These are phyloP conservation scores for Flaveria robusta DNA, from an alignment of 129 eudicot genomes.

Conservation along the genomic window DNA sequence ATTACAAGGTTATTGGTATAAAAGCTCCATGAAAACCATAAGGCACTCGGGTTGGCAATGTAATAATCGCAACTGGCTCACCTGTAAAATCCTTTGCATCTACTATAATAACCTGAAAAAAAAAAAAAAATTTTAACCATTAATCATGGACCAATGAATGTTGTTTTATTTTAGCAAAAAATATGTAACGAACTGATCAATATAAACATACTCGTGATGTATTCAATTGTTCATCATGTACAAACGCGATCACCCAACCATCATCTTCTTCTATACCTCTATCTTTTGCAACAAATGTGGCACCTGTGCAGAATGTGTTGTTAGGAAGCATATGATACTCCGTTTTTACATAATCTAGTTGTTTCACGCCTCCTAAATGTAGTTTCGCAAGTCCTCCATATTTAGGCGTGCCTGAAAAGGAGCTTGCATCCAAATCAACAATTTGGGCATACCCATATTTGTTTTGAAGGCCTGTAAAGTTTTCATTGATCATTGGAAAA, in stretches of 20 bases:
- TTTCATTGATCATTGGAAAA: constrained; percentile 66
- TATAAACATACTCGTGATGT: constrained; percentile 33
- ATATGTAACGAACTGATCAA: background rate
- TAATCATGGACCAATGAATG: background rate
- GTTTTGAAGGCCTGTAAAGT: constrained; percentile 41
- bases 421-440: constrained; percentile 57
- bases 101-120: constrained; percentile 42
- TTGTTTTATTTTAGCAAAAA: background rate
- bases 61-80: constrained; percentile 45
- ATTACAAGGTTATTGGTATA: constrained; percentile 32
- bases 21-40: constrained; percentile 69
- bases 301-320: constrained; percentile 54
- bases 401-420: constrained; percentile 59
- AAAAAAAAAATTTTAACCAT: constrained; percentile 9
- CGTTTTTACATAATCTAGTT: constrained; percentile 33
- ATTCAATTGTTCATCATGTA: constrained; percentile 43
- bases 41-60: constrained; percentile 51
- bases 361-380: constrained; percentile 42
- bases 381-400: constrained; percentile 70
- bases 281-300: constrained; percentile 48
- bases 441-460: constrained; percentile 60
- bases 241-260: constrained; percentile 57
- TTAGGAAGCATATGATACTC: constrained; percentile 51
- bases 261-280: constrained; percentile 52
- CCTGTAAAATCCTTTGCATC: constrained; percentile 45